Evolutionary conservation across 768 basidiomycete species (phyloP).

Genomic region (Kondoa subrosea): DNA sequence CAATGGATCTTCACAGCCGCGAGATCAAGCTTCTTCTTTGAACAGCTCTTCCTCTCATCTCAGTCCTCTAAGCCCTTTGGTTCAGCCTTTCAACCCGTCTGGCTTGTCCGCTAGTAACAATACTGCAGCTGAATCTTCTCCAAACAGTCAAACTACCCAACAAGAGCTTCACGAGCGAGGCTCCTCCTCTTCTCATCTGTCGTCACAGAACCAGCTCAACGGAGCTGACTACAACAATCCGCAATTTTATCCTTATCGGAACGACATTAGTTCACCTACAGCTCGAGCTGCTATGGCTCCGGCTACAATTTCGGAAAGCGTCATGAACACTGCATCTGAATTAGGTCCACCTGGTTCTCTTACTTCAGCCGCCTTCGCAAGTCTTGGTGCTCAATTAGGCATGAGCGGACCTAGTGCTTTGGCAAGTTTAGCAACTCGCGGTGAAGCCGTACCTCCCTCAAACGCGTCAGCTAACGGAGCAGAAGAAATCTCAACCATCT

Average conservation of each 20-base stretch:
- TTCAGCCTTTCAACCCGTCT: constrained; percentile 27
- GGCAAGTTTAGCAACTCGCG: not conserved
- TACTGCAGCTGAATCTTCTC: not conserved
- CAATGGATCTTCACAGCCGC: not conserved
- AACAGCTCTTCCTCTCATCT: not conserved
- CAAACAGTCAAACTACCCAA: not conserved
- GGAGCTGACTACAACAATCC: not conserved
- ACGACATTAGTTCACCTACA: constrained; percentile 2
- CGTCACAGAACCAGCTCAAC: not conserved
- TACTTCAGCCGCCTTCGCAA: constrained; percentile 1
- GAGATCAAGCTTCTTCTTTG: not conserved
- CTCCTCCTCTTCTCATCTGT: not conserved
- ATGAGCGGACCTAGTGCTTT: not conserved
- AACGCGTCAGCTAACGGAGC: not conserved
- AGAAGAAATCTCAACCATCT: constrained; percentile 34
- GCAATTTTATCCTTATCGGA: not conserved
- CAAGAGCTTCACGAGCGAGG: not conserved
- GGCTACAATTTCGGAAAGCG: not conserved
- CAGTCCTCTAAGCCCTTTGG: constrained; percentile 26
- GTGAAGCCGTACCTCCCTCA: not conserved
- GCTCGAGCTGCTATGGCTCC: not conserved
- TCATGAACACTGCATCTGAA: not conserved
- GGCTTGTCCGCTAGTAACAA: not conserved
- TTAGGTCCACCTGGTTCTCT: not conserved
- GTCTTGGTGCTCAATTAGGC: constrained; percentile 7